Conservation (phyloP, 805 yeast species). For the Priceomyces carsonii region DNA sequence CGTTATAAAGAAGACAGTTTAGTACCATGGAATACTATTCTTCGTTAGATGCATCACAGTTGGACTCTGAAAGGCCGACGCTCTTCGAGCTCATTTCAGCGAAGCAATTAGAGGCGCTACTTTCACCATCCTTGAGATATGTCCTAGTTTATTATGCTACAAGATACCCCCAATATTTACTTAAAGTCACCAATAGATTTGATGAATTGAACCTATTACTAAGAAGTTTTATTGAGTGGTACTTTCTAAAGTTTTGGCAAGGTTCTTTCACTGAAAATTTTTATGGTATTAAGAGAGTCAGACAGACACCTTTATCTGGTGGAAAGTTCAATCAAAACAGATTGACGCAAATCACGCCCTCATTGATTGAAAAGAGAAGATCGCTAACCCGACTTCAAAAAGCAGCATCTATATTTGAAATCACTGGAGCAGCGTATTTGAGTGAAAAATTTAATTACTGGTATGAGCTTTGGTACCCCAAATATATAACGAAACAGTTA, state of each 20-base stretch:
- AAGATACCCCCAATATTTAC: constrained; percentile 67
- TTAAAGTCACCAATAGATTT: constrained; percentile 62
- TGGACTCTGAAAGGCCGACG: constrained; percentile 80
- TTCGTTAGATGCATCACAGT: constrained; percentile 70
- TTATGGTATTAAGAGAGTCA: constrained; percentile 78
- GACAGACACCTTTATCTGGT: constrained; percentile 33
- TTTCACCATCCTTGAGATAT: constrained; percentile 82
- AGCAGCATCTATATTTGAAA: constrained; percentile 52
- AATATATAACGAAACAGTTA: constrained; percentile 51
- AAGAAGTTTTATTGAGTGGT: constrained; percentile 68
- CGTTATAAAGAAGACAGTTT: too few species aligned
- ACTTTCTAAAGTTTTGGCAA: constrained; percentile 71
- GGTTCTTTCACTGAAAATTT: constrained; percentile 89
- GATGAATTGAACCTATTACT: constrained; percentile 72
- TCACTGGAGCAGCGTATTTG: constrained; percentile 68
- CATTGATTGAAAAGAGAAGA: constrained; percentile 50
- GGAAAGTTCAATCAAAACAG: constrained; percentile 29
- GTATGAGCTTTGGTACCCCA: constrained; percentile 64
- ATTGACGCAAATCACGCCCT: constrained; percentile 38
- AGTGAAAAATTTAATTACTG: constrained; percentile 65
- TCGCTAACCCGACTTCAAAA: constrained; percentile 56
- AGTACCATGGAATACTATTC: constrained; percentile 75
- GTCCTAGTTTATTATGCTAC: constrained; percentile 80
- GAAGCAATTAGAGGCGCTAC: constrained; percentile 68
- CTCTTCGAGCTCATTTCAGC: constrained; percentile 86